phyloP scores from a whole-genome alignment of 1,284 basidiomycete species.

The Ustilago nuda region DNA sequence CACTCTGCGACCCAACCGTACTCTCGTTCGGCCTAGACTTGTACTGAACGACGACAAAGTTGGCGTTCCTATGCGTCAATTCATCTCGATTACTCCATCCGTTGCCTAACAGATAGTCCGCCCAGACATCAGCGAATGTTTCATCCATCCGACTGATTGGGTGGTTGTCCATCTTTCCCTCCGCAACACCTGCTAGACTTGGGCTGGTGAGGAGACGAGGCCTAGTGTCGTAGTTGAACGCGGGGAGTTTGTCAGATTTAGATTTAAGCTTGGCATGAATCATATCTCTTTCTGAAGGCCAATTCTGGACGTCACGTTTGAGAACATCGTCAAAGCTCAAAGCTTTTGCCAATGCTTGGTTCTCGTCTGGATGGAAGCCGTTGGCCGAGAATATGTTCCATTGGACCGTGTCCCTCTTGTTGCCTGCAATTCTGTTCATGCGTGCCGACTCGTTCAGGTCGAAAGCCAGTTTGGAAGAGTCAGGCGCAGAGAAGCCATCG shows the following conservation, averaged over 20 bases:
- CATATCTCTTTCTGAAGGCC: slow-evolving; percentile 52
- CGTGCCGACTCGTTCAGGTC: slow-evolving; percentile 64
- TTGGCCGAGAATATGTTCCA: slow-evolving; percentile 63
- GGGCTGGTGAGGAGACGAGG: slow-evolving; percentile 54
- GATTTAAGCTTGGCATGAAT: slow-evolving; percentile 49
- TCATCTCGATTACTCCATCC: slow-evolving; percentile 69
- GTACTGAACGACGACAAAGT: slow-evolving; percentile 67
- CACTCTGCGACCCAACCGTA: slow-evolving; percentile 46
- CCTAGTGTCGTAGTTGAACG: slow-evolving; percentile 62
- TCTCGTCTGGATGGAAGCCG: slow-evolving; percentile 51
- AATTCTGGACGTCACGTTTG: slow-evolving; percentile 57
- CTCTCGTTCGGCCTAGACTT: slow-evolving; percentile 50
- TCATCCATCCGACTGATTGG: slow-evolving; percentile 64
- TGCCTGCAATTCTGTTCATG: slow-evolving; percentile 36
- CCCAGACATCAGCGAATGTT: slow-evolving; percentile 65
- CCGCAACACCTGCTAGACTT: slow-evolving; percentile 20
- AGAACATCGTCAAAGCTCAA: slow-evolving; percentile 64
- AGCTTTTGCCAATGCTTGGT: slow-evolving; percentile 44
- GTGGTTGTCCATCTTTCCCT: slow-evolving; percentile 27
- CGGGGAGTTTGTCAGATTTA: slow-evolving; percentile 46
- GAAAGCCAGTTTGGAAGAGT: slow-evolving; percentile 62
- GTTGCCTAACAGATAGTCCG: slow-evolving; percentile 63
- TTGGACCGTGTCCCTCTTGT: slow-evolving; percentile 53
- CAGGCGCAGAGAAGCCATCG: slow-evolving; percentile 63
- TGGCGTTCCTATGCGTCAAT: slow-evolving; percentile 64